Base-by-base conservation (phyloP, 2,329 filamentous ascomycete genomes). In the Sordariomycetes sp. region DNA sequence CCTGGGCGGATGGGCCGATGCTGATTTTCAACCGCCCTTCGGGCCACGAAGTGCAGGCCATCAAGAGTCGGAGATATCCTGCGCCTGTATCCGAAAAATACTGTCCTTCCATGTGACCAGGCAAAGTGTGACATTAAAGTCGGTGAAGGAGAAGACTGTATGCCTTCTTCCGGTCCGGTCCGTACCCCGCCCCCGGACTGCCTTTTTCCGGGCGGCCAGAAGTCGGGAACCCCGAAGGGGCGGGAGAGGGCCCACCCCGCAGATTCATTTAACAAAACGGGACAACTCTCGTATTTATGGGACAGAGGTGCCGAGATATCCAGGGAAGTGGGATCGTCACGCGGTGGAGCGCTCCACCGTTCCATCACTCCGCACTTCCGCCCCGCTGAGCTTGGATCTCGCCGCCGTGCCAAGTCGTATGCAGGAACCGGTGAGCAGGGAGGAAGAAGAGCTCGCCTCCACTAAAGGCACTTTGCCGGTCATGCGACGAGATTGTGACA, bases 391-490 rank as follows among this genome's bases (percentile, higher is more conserved):
- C n/a, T 22, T 10, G 45, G 20, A 50, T 50, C 17, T n/a, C 20
- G 7, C 3, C n/a, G n/a, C 45, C 22, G 15, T 48, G 45, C 20
- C 20, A 22, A 50, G 45, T 24, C 34, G 48, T 28, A 57, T 57
- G 55, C 55, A 57, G 55, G 55, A 57, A 57, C 55, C 55, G 55
- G 55, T 57, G 55, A 57, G 55, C 28, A 32, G 55, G 55, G 39
- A 34, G 51, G 17, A 24, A 32, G 25, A 28, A 24, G 20, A 34
- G 20, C 51, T 24, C 25, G 24, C n/a, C 39, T 15, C 51, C 51
- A 32, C 24, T 8, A 17, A 53, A 35, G 22, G 17, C 45, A 22
- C 10, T 50, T 50, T 53, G 25, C 25, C 35, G 36, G 17, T 53
- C 12, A 20, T 20, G 25, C 13, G 51, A 51, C 35, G 51, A 15